phyloP scores from a whole-genome alignment of 1,139 yeast genomes.

The Nakaseomyces kungkrabaensis region DNA sequence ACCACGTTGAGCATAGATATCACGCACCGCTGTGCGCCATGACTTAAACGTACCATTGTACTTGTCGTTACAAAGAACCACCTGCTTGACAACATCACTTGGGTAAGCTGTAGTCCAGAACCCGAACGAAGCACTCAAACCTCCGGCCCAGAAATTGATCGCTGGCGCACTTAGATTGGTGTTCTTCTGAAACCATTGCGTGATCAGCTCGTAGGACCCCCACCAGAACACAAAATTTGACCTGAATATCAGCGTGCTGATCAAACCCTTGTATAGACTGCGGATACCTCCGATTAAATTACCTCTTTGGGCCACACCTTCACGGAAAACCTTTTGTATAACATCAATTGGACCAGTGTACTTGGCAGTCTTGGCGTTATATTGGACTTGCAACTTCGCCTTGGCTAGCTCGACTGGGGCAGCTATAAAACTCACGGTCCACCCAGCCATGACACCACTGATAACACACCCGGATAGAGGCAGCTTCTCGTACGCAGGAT shows the following conservation, averaged over 20 bases:
- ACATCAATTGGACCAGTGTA: slow-evolving; percentile 80
- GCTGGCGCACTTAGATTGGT: slow-evolving; percentile 58
- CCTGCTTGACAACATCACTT: slow-evolving; percentile 80
- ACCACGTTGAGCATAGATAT: slow-evolving; percentile 54
- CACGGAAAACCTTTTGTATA: slow-evolving; percentile 34
- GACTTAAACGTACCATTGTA: slow-evolving; percentile 57
- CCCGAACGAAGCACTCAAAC: slow-evolving; percentile 55
- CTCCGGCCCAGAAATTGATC: slow-evolving; percentile 87
- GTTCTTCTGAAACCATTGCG: slow-evolving; percentile 54
- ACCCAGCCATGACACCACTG: slow-evolving; percentile 73
- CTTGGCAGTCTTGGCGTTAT: slow-evolving; percentile 59
- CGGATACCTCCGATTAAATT: slow-evolving; percentile 39
- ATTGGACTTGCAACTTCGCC: slow-evolving; percentile 83
- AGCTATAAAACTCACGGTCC: slow-evolving; percentile 88
- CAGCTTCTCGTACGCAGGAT: slow-evolving; percentile 44
- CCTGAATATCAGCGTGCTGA: slow-evolving; percentile 81
- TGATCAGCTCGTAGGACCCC: slow-evolving; percentile 81
- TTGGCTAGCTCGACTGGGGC: slow-evolving; percentile 89
- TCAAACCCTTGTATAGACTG: slow-evolving; percentile 68
- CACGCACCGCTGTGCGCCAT: slow-evolving; percentile 65
- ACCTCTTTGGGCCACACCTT: slow-evolving; percentile 22
- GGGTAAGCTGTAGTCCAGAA: slow-evolving; percentile 92
- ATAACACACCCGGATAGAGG: slow-evolving; percentile 67
- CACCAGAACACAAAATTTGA: slow-evolving; percentile 87
- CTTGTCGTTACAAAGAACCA: slow-evolving; percentile 73